These are phyloP conservation scores for Deakozyma indianensis DNA, from an alignment of 805 yeast species.

Conservation along the genomic window DNA sequence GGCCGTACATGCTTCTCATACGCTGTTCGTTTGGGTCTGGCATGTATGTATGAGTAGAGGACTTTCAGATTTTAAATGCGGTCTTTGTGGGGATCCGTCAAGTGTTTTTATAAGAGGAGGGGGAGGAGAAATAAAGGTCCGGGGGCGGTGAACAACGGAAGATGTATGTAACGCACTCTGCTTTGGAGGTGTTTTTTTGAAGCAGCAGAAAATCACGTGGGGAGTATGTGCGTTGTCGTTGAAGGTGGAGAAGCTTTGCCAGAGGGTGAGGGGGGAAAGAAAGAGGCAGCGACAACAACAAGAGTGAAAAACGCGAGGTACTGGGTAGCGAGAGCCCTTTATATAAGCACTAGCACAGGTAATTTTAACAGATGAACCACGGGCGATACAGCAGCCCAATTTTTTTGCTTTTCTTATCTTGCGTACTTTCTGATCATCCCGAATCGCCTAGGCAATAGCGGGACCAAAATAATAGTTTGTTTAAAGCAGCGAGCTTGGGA, in stretches of 20 bases:
- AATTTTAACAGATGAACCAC: neutral
- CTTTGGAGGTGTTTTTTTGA: too few relatives aligned
- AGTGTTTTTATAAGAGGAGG: neutral
- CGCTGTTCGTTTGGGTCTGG: slow-evolving; percentile 60
- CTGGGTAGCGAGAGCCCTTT: neutral
- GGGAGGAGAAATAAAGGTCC: neutral
- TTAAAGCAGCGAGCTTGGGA: neutral
- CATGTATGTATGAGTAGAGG: neutral
- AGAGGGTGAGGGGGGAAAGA: neutral
- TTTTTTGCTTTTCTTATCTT: neutral
- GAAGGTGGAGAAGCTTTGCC: too few relatives aligned
- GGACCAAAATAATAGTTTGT: neutral
- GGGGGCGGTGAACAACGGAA: too few relatives aligned
- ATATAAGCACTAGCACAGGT: neutral
- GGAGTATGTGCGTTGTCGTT: too few relatives aligned
- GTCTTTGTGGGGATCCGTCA: neutral
- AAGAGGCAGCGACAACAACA: neutral
- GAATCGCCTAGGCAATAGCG: neutral
- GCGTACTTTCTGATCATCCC: neutral
- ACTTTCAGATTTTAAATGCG: neutral
- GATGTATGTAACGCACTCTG: too few relatives aligned
- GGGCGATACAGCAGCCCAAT: neutral
- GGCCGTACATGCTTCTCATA: slow-evolving; percentile 69
- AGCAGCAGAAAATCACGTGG: too few relatives aligned
- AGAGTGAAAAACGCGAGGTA: neutral